Evolutionary conservation across 2,329 filamentous ascomycete genomes (phyloP).

Genomic region (Diaporthe citri): DNA sequence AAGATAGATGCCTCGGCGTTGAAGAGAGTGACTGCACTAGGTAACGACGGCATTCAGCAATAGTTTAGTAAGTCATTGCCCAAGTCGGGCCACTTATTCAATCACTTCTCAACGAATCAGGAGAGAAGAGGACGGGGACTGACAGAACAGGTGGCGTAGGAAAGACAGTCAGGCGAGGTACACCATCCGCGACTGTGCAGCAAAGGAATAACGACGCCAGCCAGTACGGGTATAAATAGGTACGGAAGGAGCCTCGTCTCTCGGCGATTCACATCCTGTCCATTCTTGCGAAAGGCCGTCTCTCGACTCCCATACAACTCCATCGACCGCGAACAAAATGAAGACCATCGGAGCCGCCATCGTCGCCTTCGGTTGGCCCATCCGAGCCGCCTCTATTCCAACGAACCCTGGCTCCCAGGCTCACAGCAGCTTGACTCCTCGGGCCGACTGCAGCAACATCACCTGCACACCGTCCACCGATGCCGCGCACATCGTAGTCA

Average conservation of each 20-base stretch:
- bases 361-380: background rate
- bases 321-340: background rate
- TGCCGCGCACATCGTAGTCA: slow-evolving; percentile 51
- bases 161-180: background rate
- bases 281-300: too few species aligned
- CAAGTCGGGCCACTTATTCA: background rate
- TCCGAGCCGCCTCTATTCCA: background rate
- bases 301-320: too few species aligned
- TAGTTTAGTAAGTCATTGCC: background rate
- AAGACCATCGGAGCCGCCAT: slow-evolving; percentile 3
- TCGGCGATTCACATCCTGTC: background rate
- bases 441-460: slow-evolving; percentile 24
- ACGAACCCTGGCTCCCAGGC: background rate
- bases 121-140: background rate
- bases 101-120: background rate
- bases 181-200: background rate
- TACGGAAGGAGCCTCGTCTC: background rate
- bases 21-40: background rate
- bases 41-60: background rate
- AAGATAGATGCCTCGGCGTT: background rate
- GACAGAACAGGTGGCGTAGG: background rate
- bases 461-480: slow-evolving; percentile 25
- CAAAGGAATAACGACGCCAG: background rate
- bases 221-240: background rate
- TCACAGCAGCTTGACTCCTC: background rate